phyloP scores from a whole-genome alignment of 2,329 filamentous ascomycete species.

The Bretziella fagacearum region DNA sequence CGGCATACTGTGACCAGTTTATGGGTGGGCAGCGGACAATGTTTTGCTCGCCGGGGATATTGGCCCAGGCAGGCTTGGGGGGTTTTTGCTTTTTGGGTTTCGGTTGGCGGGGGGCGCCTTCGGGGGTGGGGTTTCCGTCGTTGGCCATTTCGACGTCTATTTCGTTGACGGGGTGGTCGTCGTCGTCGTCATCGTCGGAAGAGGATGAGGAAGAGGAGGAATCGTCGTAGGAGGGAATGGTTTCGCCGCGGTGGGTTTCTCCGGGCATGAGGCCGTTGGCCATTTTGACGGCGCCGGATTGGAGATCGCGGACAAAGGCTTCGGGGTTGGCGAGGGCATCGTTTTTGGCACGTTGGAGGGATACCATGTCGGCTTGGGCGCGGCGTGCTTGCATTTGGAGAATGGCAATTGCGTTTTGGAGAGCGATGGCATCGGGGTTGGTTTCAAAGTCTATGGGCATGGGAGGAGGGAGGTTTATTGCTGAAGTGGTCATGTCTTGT shows the following conservation, averaged over 20 bases:
- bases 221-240: slow-evolving; percentile 14
- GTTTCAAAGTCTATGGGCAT: slow-evolving; percentile 39
- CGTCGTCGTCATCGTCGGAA: slow-evolving; percentile 18
- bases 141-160: neutral
- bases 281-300: slow-evolving; percentile 39
- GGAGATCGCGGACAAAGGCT: slow-evolving; percentile 53
- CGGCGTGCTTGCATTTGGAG: slow-evolving; percentile 72
- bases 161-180: slow-evolving; percentile 19
- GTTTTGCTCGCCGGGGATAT: slow-evolving; percentile 61
- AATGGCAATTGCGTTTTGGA: slow-evolving; percentile 70
- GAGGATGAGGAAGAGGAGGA: slow-evolving; percentile 19
- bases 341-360: slow-evolving; percentile 51
- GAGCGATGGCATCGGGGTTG: slow-evolving; percentile 75
- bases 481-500: slow-evolving; percentile 21
- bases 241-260: slow-evolving; percentile 10
- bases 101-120: neutral
- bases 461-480: slow-evolving; percentile 31
- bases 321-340: slow-evolving; percentile 55
- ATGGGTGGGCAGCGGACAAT: slow-evolving; percentile 74
- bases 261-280: slow-evolving; percentile 20
- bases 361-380: slow-evolving; percentile 56
- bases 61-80: slow-evolving; percentile 33
- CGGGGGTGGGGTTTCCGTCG: neutral
- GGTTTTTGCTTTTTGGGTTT: slow-evolving; percentile 17
- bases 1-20: slow-evolving; percentile 87